phyloP scores from a whole-genome alignment of 108 stramenopile species.

The Pseudonitzschia multiseries region DNA sequence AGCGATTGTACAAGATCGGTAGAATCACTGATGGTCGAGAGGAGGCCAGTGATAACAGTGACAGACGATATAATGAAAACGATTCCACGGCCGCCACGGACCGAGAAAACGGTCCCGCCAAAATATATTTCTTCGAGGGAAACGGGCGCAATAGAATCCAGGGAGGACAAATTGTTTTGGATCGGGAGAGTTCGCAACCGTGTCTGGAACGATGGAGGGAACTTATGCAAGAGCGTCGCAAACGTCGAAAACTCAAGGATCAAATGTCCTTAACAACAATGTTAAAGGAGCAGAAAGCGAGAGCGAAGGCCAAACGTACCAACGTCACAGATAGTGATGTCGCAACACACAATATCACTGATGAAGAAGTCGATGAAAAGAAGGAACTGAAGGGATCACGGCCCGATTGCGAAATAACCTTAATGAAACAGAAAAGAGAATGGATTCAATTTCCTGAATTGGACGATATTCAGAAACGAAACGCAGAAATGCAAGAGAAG shows the following conservation, averaged over 20 bases:
- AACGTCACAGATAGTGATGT: no score
- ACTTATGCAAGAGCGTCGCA: not conserved
- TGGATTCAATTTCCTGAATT: slow-evolving; percentile 7
- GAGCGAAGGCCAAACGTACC: not conserved
- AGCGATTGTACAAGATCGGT: slow-evolving; percentile 5
- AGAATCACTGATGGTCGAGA: not conserved
- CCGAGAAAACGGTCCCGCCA: not conserved
- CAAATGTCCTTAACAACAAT: not conserved
- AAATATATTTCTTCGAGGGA: slow-evolving; percentile 21
- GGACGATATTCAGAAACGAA: not conserved
- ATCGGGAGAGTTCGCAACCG: slow-evolving; percentile 9
- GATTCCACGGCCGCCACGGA: not conserved
- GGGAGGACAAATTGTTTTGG: slow-evolving; percentile 22
- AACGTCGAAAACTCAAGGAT: not conserved
- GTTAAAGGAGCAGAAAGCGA: not conserved
- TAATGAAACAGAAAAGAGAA: not conserved
- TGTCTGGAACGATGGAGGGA: slow-evolving; percentile 19
- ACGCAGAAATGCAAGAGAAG: not conserved
- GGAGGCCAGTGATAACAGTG: not conserved
- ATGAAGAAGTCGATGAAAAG: not conserved
- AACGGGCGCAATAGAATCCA: slow-evolving; percentile 9
- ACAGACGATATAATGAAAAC: no score
- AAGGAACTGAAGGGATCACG: not conserved
- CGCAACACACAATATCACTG: not conserved
- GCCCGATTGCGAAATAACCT: not conserved